These are phyloP conservation scores for Colletotrichum eleusines DNA, from an alignment of 2,329 filamentous ascomycete species.

Conservation along the genomic window DNA sequence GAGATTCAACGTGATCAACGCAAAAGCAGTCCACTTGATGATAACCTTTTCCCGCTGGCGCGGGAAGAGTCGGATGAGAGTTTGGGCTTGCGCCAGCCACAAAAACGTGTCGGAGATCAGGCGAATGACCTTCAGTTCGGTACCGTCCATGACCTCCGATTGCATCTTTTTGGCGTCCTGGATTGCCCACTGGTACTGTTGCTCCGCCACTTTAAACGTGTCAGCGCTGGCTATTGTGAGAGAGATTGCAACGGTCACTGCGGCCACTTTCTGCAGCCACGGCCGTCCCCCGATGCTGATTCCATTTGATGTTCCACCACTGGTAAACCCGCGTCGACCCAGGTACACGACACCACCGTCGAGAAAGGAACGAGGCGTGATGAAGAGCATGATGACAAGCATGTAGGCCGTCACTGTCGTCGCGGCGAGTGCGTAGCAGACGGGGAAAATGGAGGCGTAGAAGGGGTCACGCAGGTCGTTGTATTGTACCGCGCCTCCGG, in stretches of 20 bases:
- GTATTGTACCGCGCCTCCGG: slow-evolving; percentile 52
- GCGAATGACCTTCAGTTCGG: slow-evolving; percentile 89
- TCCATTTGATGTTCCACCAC: slow-evolving; percentile 81
- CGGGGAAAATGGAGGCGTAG: slow-evolving; percentile 92
- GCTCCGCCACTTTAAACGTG: slow-evolving; percentile 86
- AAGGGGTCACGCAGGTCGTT: slow-evolving; percentile 86
- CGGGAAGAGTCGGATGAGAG: slow-evolving; percentile 93
- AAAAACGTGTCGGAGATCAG: slow-evolving; percentile 96
- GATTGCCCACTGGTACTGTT: slow-evolving; percentile 82
- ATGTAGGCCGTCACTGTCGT: slow-evolving; percentile 93
- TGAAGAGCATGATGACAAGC: slow-evolving; percentile 91
- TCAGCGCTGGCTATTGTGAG: slow-evolving; percentile 93
- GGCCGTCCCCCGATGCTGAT: slow-evolving; percentile 91
- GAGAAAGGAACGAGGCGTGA: slow-evolving; percentile 94
- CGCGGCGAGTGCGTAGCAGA: slow-evolving; percentile 91
- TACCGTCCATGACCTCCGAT: slow-evolving; percentile 82
- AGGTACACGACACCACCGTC: slow-evolving; percentile 86
- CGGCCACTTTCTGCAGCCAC: slow-evolving; percentile 89
- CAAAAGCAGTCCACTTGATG: slow-evolving; percentile 98
- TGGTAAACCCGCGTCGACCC: slow-evolving; percentile 86
- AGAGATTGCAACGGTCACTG: slow-evolving; percentile 81
- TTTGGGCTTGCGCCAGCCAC: slow-evolving; percentile 98
- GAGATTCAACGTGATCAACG: slow-evolving; percentile 89
- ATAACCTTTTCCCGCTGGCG: slow-evolving; percentile 97
- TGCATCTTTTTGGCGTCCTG: slow-evolving; percentile 85